These are phyloP conservation scores for Eleusine indica DNA, from an alignment of 176 grass and related monocot species.

Conservation along the genomic window DNA sequence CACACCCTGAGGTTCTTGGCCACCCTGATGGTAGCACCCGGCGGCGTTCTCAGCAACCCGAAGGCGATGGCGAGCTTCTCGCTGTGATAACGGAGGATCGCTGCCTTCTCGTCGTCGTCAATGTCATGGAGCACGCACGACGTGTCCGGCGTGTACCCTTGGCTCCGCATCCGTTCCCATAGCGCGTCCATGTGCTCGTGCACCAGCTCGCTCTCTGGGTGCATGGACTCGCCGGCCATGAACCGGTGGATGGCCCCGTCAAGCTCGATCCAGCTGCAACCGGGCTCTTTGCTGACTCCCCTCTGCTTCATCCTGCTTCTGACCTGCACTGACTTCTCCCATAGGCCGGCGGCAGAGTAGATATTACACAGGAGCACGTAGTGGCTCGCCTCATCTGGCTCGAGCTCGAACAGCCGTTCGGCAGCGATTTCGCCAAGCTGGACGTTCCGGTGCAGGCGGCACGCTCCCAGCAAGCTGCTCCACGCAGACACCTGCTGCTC, in stretches of 20 bases:
- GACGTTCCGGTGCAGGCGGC: constrained; percentile 70
- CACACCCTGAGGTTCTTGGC: constrained; percentile 96
- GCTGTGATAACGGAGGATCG: constrained; percentile 69
- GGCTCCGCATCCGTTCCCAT: constrained; percentile 75
- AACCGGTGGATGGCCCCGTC: constrained; percentile 70
- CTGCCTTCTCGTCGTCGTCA: constrained; percentile 64
- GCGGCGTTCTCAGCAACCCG: constrained; percentile 62
- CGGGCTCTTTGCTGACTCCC: constrained; percentile 77
- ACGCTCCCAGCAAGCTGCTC: constrained; percentile 82
- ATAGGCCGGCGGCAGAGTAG: constrained; percentile 67
- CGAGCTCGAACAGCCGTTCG: constrained; percentile 74
- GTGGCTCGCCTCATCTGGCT: constrained; percentile 82
- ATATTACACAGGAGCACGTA: constrained; percentile 96
- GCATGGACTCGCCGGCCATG: constrained; percentile 69
- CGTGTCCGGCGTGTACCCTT: constrained; percentile 76
- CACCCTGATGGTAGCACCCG: constrained; percentile 68
- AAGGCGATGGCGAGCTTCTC: constrained; percentile 95
- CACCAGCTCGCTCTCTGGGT: constrained; percentile 67
- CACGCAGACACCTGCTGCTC: constrained; percentile 67
- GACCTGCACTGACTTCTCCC: constrained; percentile 60
- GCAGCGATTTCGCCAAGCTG: constrained; percentile 66
- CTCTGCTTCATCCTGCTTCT: constrained; percentile 62
- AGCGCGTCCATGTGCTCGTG: constrained; percentile 62
- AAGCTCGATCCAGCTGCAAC: constrained; percentile 85
- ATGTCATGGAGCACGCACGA: constrained; percentile 87